These are phyloP conservation scores for Centrapalus pauciflorus DNA, from an alignment of 129 eudicot species.

Conservation along the genomic window DNA sequence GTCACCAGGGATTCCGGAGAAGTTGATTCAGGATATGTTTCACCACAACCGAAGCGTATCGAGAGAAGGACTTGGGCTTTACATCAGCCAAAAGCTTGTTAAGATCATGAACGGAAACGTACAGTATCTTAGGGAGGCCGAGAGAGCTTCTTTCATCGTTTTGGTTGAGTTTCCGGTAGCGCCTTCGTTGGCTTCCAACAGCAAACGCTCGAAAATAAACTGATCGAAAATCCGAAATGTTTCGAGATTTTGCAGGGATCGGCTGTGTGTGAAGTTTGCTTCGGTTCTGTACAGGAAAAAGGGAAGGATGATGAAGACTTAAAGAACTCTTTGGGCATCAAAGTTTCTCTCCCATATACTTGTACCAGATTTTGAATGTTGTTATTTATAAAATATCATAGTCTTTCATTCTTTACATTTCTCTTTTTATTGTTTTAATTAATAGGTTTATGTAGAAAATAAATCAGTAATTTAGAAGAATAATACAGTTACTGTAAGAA, in stretches of 20 bases:
- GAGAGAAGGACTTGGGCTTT: constrained; percentile 87
- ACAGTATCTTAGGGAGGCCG: constrained; percentile 80
- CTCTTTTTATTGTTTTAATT: no score
- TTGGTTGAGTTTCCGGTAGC: constrained; percentile 60
- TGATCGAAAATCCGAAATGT: constrained; percentile 13
- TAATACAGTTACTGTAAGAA: no score
- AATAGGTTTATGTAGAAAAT: not conserved
- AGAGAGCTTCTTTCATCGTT: constrained; percentile 63
- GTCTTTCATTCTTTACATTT: not conserved
- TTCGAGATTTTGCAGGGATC: not conserved
- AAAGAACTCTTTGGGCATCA: not conserved
- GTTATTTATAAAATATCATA: not conserved
- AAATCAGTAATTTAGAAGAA: not conserved
- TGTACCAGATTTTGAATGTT: constrained; percentile 8
- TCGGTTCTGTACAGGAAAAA: constrained; percentile 17
- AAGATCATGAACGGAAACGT: constrained; percentile 76
- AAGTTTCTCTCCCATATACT: not conserved
- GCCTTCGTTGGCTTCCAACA: constrained; percentile 22
- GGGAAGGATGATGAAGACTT: not conserved
- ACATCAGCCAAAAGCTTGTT: constrained; percentile 75
- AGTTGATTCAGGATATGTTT: constrained; percentile 74
- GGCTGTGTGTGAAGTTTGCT: constrained; percentile 1
- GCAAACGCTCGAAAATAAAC: constrained; percentile 23
- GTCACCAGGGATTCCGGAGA: constrained; percentile 87
- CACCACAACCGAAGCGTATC: constrained; percentile 52